Evolutionary conservation across 2,329 filamentous ascomycete species (phyloP), one percentile per base, ranked within the genome.

Genomic region (Dryadomyces quercus-mongolicae): DNA sequence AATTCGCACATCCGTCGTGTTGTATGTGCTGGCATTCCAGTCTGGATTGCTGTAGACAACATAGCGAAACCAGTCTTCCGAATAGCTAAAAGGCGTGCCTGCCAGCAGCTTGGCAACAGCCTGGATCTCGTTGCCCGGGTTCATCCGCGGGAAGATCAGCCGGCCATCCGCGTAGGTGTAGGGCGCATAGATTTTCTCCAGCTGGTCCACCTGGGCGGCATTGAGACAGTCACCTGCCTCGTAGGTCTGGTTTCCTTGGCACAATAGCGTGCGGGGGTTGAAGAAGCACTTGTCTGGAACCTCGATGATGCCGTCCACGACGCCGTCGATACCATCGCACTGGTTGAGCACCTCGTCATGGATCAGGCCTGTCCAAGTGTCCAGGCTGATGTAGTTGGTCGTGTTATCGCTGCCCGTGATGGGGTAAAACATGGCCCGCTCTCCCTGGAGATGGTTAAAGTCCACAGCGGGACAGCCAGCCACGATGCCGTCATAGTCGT

Each of bases 401-500:
- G 49, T 53, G 50, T 20, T 49, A 13, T 50, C 38, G 22, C 68
- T 68, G 1, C 67, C 68, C 0, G 66, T 67, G 18, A 66, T 56
- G 63, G 74, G 57, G 60, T 72, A 71, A 45, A 60, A 71, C 70
- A 71, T 70, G 71, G 72, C 72, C 68, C 53, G 58, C 62, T 62
- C 64, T 7, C 64, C 63, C 46, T 65, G 63, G 2, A 70, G 59
- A 38, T 62, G 61, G 48, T 64, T 65, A 50, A 69, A 70, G 55
- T 66, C 63, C 3, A 68, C 57, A 8, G 75, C 76, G 5, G 69
- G 67, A n/a, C 63, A 62, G 2, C 75, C 74, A 2, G 75, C 77
- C 1, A 81, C 64, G 21, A 81, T 71, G 20, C 78, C 78, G 52
- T 83, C 77, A 52, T 80, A 82, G 56, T 81, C 77, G 0, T 74